These are phyloP conservation scores for Diplogelasinospora grovesii DNA, from an alignment of 495 filamentous ascomycete genomes.

Conservation along the genomic window DNA sequence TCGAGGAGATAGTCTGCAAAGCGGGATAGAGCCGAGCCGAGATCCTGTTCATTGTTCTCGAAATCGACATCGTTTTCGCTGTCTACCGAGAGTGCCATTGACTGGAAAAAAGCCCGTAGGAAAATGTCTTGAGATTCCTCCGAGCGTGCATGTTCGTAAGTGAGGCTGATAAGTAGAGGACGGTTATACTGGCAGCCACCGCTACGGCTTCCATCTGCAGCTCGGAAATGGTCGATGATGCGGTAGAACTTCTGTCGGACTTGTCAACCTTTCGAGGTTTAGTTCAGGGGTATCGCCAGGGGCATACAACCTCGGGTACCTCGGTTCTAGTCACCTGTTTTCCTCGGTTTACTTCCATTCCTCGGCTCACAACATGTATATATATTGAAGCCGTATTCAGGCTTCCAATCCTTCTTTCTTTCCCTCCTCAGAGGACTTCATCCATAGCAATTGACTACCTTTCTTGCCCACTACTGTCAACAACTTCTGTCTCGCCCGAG, in stretches of 20 bases:
- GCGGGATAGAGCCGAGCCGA: slow-evolving; percentile 12
- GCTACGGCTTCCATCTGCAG: background rate
- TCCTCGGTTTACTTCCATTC: too few species aligned
- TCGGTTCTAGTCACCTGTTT: too few species aligned
- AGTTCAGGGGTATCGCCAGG: too few species aligned
- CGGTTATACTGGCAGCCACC: slow-evolving; percentile 4
- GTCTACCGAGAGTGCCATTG: slow-evolving; percentile 11
- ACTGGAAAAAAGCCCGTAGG: slow-evolving; percentile 18
- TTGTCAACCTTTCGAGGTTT: too few species aligned
- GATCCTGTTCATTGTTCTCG: background rate
- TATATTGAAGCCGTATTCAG: too few species aligned
- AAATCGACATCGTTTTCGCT: slow-evolving; percentile 8
- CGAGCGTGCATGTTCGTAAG: slow-evolving; percentile 20
- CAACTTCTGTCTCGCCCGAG: background rate
- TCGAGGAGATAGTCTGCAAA: slow-evolving; percentile 21
- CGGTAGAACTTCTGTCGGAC: slow-evolving; percentile 2
- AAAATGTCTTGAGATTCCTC: slow-evolving; percentile 15
- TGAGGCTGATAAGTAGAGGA: slow-evolving; percentile 16
- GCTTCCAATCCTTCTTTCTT: too few species aligned
- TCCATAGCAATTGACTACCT: too few species aligned
- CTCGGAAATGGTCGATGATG: slow-evolving; percentile 5
- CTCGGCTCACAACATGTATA: too few species aligned
- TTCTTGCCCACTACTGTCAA: too few species aligned
- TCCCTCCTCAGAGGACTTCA: too few species aligned
- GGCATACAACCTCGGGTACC: too few species aligned